A percentile compares a stretch with the other conserved stretches of the same genome.
Evolutionary conservation across 2,329 filamentous ascomycete species (phyloP).

Genomic region (Sporothrix curviconia): DNA sequence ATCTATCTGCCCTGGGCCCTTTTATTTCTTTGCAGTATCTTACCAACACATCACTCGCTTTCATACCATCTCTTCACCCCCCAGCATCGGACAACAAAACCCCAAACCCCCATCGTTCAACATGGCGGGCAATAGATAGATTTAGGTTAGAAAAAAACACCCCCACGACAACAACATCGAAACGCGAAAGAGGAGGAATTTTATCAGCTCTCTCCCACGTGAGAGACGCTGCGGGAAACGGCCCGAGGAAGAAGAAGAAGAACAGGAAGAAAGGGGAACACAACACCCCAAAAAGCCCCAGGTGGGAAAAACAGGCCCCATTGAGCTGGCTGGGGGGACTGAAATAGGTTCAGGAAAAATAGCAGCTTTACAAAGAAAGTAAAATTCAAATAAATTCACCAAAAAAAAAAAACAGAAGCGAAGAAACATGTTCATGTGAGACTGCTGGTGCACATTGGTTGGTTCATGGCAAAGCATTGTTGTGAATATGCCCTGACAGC

Average conservation of each 20-base stretch:
- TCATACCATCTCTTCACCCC: background rate
- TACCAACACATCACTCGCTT: background rate
- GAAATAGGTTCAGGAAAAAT: background rate
- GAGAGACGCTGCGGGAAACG: conserved; percentile 1
- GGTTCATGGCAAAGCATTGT: no score
- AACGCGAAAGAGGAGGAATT: background rate
- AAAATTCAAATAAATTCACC: background rate
- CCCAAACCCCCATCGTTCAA: conserved; percentile 1
- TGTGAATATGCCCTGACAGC: no score
- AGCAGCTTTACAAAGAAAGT: conserved; percentile 1
- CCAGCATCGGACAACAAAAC: background rate
- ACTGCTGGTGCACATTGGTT: no score
- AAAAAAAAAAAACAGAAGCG: no score
- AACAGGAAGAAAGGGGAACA: background rate
- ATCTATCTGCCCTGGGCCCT: background rate
- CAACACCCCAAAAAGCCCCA: background rate
- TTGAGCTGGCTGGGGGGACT: background rate
- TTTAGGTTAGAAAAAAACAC: conserved; percentile 6
- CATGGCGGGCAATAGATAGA: conserved; percentile 4
- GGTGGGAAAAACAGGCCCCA: background rate
- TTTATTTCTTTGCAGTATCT: background rate
- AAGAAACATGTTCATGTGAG: no score
- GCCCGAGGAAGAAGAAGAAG: background rate
- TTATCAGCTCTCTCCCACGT: background rate
- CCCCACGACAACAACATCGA: background rate